Evolutionary conservation across 2,329 filamentous ascomycete species (phyloP).

Genomic region (Ascochyta viciae-villosae): DNA sequence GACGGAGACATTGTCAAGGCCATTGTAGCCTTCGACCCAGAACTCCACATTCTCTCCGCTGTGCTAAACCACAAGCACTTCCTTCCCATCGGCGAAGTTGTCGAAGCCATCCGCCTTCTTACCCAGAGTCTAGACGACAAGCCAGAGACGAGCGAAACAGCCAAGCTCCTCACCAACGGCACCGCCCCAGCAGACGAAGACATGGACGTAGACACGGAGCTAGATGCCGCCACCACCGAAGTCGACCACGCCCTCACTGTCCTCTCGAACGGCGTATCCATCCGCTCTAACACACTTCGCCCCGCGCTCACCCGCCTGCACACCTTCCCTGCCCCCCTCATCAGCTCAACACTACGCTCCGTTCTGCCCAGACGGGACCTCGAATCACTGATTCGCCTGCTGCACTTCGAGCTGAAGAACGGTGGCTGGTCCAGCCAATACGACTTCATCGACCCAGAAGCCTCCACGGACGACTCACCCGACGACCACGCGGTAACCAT

Average conservation of each 20-base stretch:
- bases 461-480: slow-evolving; percentile 54
- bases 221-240: slow-evolving; percentile 57
- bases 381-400: slow-evolving; percentile 73
- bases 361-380: slow-evolving; percentile 72
- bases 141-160: slow-evolving; percentile 36
- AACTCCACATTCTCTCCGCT: slow-evolving; percentile 70
- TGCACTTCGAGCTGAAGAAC: slow-evolving; percentile 75
- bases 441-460: slow-evolving; percentile 62
- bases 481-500: slow-evolving; percentile 74
- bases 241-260: slow-evolving; percentile 73
- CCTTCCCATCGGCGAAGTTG: slow-evolving; percentile 70
- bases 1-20: slow-evolving; percentile 69
- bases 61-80: slow-evolving; percentile 69
- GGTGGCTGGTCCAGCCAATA: slow-evolving; percentile 80
- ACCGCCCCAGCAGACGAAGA: slow-evolving; percentile 29
- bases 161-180: slow-evolving; percentile 51
- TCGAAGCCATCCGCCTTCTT: slow-evolving; percentile 69
- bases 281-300: slow-evolving; percentile 69
- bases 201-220: slow-evolving; percentile 48
- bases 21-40: slow-evolving; percentile 70
- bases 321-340: slow-evolving; percentile 65
- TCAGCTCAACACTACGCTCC: slow-evolving; percentile 69
- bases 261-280: slow-evolving; percentile 68
- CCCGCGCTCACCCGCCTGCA: slow-evolving; percentile 74
- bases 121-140: slow-evolving; percentile 71